Evolutionary conservation across 352 stramenopile species (phyloP), one percentile per base, ranked within the genome.

Genomic region (Pythium myriotylum): DNA sequence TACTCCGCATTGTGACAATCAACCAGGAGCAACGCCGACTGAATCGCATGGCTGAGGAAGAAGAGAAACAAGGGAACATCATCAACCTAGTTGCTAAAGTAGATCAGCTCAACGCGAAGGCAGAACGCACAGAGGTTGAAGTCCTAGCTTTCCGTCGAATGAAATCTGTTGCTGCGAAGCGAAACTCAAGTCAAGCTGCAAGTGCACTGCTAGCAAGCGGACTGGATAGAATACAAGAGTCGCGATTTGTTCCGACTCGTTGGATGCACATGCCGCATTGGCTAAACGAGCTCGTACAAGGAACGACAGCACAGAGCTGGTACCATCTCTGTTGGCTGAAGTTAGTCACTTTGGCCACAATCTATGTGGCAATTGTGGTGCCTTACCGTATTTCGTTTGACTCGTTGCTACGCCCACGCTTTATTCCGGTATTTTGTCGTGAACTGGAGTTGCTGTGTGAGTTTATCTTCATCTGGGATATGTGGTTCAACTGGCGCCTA

Each of bases 381-480:
- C 80, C 80, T 19, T 88, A 89, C 33, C 70, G 72, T 0, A 76
- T 89, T n/a, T 74, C 78, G 1, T 79, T 84, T 50, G 66, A 85
- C 43, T 52, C 67, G 9, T 43, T 84, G 55, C 43, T 72, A 26
- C 65, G 70, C 26, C 33, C 49, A 0, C 54, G 58, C 0, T 72
- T 54, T 64, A 24, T 84, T 19, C 43, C 77, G 0, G 29, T 70
- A 0, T 16, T 82, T 1, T 47, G 67, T 1, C 50, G 61, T 13
- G 67, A 80, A 33, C n/a, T 85, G 0, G 75, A 87, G 26, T 50
- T 81, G 0, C 3, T 84, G 0, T 85, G 75, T 33, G 77, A 87
- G 24, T 48, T 83, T 13, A 1, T 87, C 12, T 89, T 79, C 45
- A n/a, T 84, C 7, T 67, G 68, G 32, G 79, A 89, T 43, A 81